Base-by-base conservation (phyloP, 140 eudicot genomes). In the Cichorium intybus region DNA sequence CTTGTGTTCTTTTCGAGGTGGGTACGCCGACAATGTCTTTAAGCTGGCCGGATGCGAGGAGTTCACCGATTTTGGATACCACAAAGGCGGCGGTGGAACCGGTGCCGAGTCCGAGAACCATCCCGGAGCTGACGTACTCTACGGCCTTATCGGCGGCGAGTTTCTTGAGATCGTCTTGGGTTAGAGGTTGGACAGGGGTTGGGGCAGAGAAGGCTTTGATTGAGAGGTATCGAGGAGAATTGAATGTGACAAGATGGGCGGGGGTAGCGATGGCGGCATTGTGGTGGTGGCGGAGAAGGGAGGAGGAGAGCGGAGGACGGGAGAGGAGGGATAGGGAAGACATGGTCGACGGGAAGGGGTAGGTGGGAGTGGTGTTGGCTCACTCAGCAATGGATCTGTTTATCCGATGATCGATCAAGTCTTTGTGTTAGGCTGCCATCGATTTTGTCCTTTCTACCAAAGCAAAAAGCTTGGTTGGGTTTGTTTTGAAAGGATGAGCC, bases 11-110 rank as follows among this genome's bases (percentile, higher is more conserved):
- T 76, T 88, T 89, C 2, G 97, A 92, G 10, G 99, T 92, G 80
- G 99, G 99, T 7, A 92, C 69, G 24, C 95, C 95, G 15, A 92
- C 82, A 39, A 92, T 92, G 79, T 88, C 37, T 9, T 68, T 78
- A 0, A 92, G 65, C 7, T 80, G 54, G 37, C 96, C 95, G 62
- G 81, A 64, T 10, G 73, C 26, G 60, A 85, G 77, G 35, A 88
- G 89, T 23, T 72, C 80, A 22, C 99, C 99, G 75, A 92, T 80
- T 63, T 90, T 87, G 58, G 79, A 71, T 22, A 92, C 99, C 37
- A 90, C 99, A 66, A 88, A 89, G 73, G 96, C 96, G 73, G 99
- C 99, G 66, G 99, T 92, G 81, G 99, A 92, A 47, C 99, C 99
- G 58, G 99, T 92, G 41, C 99, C 99, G 27, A 92, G 87, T 39